Evolutionary conservation across 2,329 filamentous ascomycete genomes (phyloP).

Genomic region (Hyphodiscus sp.): DNA sequence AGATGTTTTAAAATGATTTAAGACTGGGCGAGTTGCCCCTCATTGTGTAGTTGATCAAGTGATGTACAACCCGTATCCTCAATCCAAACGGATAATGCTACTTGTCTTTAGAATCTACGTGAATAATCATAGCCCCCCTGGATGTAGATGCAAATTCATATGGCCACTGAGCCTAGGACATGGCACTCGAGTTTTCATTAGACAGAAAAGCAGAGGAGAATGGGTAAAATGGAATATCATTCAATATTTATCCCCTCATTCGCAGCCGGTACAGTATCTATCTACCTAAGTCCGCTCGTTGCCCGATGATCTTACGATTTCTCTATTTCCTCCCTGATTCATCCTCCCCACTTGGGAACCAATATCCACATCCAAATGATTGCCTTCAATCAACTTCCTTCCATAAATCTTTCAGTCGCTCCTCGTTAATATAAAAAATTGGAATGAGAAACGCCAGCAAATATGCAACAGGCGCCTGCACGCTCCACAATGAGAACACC

Average conservation of each 20-base stretch:
- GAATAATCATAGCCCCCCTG: no score
- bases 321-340: neutral
- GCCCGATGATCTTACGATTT: neutral
- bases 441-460: neutral
- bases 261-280: neutral
- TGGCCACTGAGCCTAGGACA: neutral
- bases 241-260: neutral
- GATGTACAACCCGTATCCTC: no score
- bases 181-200: neutral
- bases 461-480: neutral
- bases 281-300: neutral
- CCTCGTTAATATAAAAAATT: neutral
- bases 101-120: no score
- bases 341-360: neutral
- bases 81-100: no score
- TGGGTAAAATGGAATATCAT: neutral
- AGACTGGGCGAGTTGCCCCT: no score
- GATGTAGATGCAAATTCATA: neutral
- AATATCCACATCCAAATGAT: neutral
- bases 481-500: neutral
- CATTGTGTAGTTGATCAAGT: no score
- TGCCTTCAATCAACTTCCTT: no score
- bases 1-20: no score
- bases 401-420: neutral
- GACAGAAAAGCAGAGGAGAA: neutral